Base-by-base conservation (phyloP, 2,329 filamentous ascomycete species). In the Fusarium longipes region DNA sequence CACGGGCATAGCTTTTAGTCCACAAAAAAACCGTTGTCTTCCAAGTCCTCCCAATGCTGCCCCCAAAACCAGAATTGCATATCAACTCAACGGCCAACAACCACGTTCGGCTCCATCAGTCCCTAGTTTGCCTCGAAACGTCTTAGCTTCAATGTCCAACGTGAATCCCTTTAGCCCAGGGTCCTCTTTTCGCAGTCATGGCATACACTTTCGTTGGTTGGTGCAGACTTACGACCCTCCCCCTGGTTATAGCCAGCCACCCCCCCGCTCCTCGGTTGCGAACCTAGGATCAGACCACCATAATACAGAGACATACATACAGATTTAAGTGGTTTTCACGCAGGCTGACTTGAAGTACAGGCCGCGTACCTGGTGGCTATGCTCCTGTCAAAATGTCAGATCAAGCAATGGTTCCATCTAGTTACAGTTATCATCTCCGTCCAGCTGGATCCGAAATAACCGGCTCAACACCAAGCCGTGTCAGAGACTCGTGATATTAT, bases 261-360 rank as follows among this genome's bases (percentile, higher is more conserved):
- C 60, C 70, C 71, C 70, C 71, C 69, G 69, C 71, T 70, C 67
- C 47, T 72, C 69, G 69, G 69, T 70, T 73, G 69, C 62, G 59
- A 69, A 70, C 62, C 57, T 62, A 62, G 70, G 65, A 73, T 73
- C 71, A 73, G 71, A 73, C 71, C 71, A 73, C 71, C 71, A 67
- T 44, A 63, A 55, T 58, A 53, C 58, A 55, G 56, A 55, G 56
- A 60, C 56, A 49, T 68, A 64, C 56, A 54, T 53, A 61, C 51
- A 66, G 52, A 57, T 50, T 47, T 56, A 57, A 47, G 48, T 45
- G 57, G 36, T 44, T 36, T 36, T 45, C 35, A 57, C 48, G 42
- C 45, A 35, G 60, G 32, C 57, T 59, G 42, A 27, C 32, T 68
- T 62, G 43, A 36, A 47, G n/a, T n/a, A 65, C 38, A 62, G 42